A percentile compares a stretch with the other conserved stretches of the same genome.
phyloP scores from a whole-genome alignment of 1,139 yeast species.

The Geotrichum restrictum region DNA sequence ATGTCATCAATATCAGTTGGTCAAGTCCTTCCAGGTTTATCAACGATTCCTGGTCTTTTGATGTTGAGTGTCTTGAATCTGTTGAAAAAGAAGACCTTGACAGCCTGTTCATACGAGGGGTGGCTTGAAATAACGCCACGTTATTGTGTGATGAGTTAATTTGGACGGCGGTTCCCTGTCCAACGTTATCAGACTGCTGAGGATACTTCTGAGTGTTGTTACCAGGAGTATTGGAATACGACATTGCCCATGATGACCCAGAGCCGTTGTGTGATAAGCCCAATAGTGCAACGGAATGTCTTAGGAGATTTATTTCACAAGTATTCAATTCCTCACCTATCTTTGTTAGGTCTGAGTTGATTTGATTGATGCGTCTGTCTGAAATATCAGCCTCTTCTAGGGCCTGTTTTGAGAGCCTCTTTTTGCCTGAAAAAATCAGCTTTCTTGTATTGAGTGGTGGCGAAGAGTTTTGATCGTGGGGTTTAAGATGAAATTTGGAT shows the following conservation, averaged over 20 bases:
- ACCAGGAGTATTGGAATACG: neutral
- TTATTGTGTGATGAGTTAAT: neutral
- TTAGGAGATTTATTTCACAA: neutral
- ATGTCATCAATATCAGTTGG: neutral
- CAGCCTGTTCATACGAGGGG: constrained; percentile 1
- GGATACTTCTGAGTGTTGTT: neutral
- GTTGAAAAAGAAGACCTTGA: constrained; percentile 2
- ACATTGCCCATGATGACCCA: neutral
- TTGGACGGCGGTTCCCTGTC: neutral
- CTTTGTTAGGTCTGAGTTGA: constrained; percentile 5
- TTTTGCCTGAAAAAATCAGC: neutral
- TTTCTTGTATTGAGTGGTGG: neutral
- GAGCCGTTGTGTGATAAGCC: constrained; percentile 2
- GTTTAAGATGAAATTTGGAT: constrained; percentile 28
- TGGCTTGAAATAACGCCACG: neutral
- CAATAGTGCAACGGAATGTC: constrained; percentile 10
- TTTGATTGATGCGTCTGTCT: neutral
- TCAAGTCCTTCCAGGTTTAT: neutral
- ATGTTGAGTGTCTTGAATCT: neutral
- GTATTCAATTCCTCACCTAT: neutral
- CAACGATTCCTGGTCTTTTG: neutral
- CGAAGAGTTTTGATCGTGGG: neutral
- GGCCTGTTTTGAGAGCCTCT: constrained; percentile 2
- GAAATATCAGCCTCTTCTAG: constrained; percentile 2
- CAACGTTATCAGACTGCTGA: neutral